Conservation (phyloP, 306 rosid genomes). For the Quercus wislizeni region DNA sequence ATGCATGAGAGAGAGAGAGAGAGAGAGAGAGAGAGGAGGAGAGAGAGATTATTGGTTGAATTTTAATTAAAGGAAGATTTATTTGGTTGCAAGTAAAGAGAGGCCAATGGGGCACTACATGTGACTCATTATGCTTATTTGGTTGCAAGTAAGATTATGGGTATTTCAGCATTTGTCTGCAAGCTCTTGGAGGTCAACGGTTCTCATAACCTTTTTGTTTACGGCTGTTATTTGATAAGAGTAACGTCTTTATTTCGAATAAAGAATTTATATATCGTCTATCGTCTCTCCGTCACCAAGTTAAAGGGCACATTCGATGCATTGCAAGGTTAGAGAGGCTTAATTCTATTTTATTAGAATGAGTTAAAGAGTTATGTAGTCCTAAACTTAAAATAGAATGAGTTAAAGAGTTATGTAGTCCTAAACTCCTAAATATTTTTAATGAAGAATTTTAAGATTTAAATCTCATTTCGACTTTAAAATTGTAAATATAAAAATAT, state of each 20-base stretch:
- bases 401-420: no score
- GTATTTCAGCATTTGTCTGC: slow-evolving; percentile 18
- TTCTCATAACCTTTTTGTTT: slow-evolving; percentile 7
- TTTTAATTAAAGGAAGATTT: slow-evolving; percentile 40
- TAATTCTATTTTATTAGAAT: no score
- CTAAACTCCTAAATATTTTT: no score
- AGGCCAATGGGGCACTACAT: slow-evolving; percentile 25
- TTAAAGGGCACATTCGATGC: slow-evolving; percentile 46
- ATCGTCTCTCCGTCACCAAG: slow-evolving; percentile 16
- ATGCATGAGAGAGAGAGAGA: slow-evolving; percentile 5
- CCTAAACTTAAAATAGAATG: no score
- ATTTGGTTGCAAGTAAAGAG: slow-evolving; percentile 34
- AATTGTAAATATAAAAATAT: no score
- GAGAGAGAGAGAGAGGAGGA: no score
- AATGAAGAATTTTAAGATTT: no score
- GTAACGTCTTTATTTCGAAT: slow-evolving; percentile 21
- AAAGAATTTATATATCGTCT: neutral
- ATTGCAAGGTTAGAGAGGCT: slow-evolving; percentile 3
- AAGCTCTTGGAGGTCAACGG: slow-evolving; percentile 46
- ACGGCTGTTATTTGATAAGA: slow-evolving; percentile 10
- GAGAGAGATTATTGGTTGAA: slow-evolving; percentile 12
- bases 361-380: no score
- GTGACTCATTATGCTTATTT: slow-evolving; percentile 39
- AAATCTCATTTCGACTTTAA: no score
- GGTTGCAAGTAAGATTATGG: slow-evolving; percentile 20